Evolutionary conservation across 805 yeast species (phyloP).

Genomic region (Myxozyma mucilagina): DNA sequence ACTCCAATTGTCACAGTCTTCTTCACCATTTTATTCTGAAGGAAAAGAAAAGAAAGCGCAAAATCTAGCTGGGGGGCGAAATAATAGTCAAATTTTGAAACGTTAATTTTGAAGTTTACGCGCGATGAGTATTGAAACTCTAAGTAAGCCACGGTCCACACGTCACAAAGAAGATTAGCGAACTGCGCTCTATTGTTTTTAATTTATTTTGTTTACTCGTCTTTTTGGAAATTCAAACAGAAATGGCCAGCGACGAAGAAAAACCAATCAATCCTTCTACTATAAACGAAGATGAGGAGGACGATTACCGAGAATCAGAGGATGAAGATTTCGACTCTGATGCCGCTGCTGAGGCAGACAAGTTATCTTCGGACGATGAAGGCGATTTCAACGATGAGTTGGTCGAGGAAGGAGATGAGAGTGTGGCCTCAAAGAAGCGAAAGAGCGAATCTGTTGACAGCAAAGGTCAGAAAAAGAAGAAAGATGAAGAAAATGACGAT

Average conservation of each 20-base stretch:
- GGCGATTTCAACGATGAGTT: constrained; percentile 22
- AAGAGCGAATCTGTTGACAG: neutral
- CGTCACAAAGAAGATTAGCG: neutral
- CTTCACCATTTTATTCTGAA: constrained; percentile 6
- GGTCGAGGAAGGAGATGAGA: constrained; percentile 19
- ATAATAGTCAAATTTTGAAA: neutral
- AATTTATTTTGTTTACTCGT: neutral
- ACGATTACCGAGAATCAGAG: constrained; percentile 35
- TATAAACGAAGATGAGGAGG: constrained; percentile 15
- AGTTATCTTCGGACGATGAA: constrained; percentile 11
- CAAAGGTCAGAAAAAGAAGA: neutral
- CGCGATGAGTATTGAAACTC: constrained; percentile 1
- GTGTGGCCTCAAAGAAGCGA: neutral
- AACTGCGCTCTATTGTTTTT: neutral
- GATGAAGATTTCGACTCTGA: constrained; percentile 34
- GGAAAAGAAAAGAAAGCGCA: neutral
- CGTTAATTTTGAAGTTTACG: neutral
- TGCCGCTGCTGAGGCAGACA: constrained; percentile 7
- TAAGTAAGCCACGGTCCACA: neutral
- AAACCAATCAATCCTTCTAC: neutral
- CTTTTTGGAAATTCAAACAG: neutral
- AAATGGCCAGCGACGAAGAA: neutral
- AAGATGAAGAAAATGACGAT: constrained; percentile 7
- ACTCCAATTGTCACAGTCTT: constrained; percentile 54
- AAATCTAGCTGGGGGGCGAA: neutral